A percentile compares a stretch with the other conserved stretches of the same genome.
phyloP scores from a whole-genome alignment of 1,284 basidiomycete species.

The Agroathelia rolfsii region DNA sequence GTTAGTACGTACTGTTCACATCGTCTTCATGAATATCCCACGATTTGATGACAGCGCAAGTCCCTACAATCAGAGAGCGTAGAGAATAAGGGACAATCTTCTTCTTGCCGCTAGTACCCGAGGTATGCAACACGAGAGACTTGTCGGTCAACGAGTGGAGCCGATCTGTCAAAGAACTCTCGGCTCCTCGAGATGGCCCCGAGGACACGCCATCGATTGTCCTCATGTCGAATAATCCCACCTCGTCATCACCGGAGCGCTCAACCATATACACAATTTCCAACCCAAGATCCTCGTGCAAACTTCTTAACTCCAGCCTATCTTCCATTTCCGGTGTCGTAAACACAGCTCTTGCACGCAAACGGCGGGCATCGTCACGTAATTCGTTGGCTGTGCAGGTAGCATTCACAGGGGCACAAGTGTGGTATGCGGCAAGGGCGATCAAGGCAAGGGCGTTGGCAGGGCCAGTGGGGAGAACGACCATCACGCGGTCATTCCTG shows the following conservation, averaged over 20 bases:
- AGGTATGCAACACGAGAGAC: slow-evolving; percentile 51
- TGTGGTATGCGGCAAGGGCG: slow-evolving; percentile 30
- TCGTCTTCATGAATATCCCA: slow-evolving; percentile 41
- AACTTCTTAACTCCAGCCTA: slow-evolving; percentile 24
- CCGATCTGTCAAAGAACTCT: too few relatives aligned
- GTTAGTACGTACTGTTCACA: slow-evolving; percentile 29
- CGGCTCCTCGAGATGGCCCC: too few relatives aligned
- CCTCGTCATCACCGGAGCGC: slow-evolving; percentile 24
- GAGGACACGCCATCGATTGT: slow-evolving; percentile 21
- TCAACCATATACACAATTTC: slow-evolving; percentile 27
- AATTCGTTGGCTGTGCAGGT: slow-evolving; percentile 32
- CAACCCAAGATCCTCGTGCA: slow-evolving; percentile 25
- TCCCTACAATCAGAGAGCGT: slow-evolving; percentile 49
- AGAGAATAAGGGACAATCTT: slow-evolving; percentile 55
- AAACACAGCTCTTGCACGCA: slow-evolving; percentile 28
- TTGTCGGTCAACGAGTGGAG: slow-evolving; percentile 33
- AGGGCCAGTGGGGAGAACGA: slow-evolving; percentile 32
- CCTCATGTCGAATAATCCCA: slow-evolving; percentile 30
- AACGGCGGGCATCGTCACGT: slow-evolving; percentile 27
- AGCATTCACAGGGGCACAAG: slow-evolving; percentile 33
- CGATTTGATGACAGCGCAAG: slow-evolving; percentile 44
- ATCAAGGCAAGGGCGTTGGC: slow-evolving; percentile 34
- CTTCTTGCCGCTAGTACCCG: slow-evolving; percentile 56
- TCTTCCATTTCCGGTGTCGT: slow-evolving; percentile 27
- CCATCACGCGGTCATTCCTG: slow-evolving; percentile 33